These are phyloP conservation scores for Penicillium decumbens DNA, from an alignment of 2,329 filamentous ascomycete species.

Conservation along the genomic window DNA sequence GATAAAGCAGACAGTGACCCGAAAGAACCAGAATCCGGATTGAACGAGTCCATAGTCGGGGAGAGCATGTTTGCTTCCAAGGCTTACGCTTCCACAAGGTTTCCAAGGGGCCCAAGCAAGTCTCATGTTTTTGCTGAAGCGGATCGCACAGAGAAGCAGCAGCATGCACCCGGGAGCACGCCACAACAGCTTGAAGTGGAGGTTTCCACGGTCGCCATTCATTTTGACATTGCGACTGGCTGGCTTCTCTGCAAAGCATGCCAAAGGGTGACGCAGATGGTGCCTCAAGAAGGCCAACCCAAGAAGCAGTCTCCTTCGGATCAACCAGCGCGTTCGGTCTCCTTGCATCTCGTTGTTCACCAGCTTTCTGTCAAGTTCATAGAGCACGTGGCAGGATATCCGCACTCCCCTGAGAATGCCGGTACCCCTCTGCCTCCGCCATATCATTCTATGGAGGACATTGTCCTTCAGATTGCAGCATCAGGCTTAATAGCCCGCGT, in stretches of 20 bases:
- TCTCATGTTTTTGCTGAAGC: constrained; percentile 14
- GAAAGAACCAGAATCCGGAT: constrained; percentile 19
- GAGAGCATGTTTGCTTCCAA: constrained; percentile 26
- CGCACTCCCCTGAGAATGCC: constrained; percentile 21
- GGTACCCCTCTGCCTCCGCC: constrained; percentile 14
- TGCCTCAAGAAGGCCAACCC: constrained; percentile 11
- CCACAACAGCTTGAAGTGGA: constrained; percentile 28
- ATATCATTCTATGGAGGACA: constrained; percentile 26
- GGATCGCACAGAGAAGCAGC: constrained; percentile 4
- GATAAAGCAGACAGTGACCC: constrained; percentile 17
- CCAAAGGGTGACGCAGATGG: constrained; percentile 28
- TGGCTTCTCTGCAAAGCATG: constrained; percentile 40
- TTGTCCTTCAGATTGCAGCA: constrained; percentile 30
- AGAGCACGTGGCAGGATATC: constrained; percentile 32
- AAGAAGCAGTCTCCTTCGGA: constrained; percentile 6
- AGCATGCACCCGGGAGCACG: constrained; percentile 1
- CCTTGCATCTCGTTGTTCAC: constrained; percentile 27
- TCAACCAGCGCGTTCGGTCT: constrained; percentile 7
- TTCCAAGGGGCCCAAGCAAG: constrained; percentile 17
- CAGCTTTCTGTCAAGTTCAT: constrained; percentile 36
- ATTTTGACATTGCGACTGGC: constrained; percentile 40
- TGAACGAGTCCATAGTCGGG: constrained; percentile 20
- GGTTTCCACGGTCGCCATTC: constrained; percentile 28
- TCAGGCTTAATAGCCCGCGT: constrained; percentile 27
- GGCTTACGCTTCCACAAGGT: constrained; percentile 19